Evolutionary conservation across 2,329 filamentous ascomycete species (phyloP), one percentile per base, ranked within the genome.

Genomic region (Botrytis cinerea): DNA sequence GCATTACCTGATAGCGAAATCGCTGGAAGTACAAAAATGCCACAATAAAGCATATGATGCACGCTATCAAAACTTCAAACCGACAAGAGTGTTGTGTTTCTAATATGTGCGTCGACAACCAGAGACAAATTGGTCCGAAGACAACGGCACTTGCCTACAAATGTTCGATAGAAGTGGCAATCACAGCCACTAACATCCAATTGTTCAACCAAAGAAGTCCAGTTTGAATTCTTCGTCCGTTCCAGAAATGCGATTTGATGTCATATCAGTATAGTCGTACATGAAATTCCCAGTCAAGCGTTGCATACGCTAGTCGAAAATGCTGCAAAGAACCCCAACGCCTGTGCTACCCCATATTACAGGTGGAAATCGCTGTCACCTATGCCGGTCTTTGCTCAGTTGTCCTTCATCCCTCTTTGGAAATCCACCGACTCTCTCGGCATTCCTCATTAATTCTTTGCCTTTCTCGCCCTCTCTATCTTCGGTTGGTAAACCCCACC

Each of bases 401-500:
- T 78, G 76, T 8, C 75, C 79, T 18, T 81, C 79, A 76, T 83
- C 81, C 79, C 81, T 81, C 77, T 83, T 84, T 63, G 85, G 82
- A 77, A 86, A 84, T 16, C 88, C 88, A 12, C 87, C 88, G 51
- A 91, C 82, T 75, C 87, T 83, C 83, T 91, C 89, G 48, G 82
- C 85, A 73, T 81, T 79, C 83, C 84, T 86, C 81, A 88, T 84
- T 80, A 88, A 83, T 80, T 88, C 87, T 75, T 85, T 84, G 43
- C 80, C 80, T 83, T 86, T 87, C 81, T 88, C 86, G 79, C 87
- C 84, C 80, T 88, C 87, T 75, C 86, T 83, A 76, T 89, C 88
- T 78, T 85, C 85, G 78, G 87, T 84, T 18, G 88, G 88, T 76
- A 91, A 79, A 7, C 89, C 89, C 89, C 89, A 91, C 89, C 89